These are phyloP conservation scores for Aegilops bicornis DNA, from an alignment of 176 grass and related monocot species.

Conservation along the genomic window DNA sequence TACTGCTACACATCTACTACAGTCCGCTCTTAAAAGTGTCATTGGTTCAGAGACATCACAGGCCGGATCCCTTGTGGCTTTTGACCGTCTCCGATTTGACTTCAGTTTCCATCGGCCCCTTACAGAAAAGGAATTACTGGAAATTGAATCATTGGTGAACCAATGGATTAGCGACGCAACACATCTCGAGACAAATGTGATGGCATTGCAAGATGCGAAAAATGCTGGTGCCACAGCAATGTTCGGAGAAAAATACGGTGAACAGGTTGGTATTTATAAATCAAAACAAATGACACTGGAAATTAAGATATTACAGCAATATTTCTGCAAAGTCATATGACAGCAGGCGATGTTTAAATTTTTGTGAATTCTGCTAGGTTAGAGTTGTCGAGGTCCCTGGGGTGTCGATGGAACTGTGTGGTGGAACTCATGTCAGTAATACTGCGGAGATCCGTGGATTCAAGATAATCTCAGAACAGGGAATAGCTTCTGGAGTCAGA, in stretches of 20 bases:
- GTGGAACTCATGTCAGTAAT: conserved; percentile 93
- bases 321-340: conserved; percentile 13
- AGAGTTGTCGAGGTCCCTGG: conserved; percentile 95
- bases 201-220: conserved; percentile 91
- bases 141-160: conserved; percentile 86
- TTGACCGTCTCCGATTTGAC: conserved; percentile 94
- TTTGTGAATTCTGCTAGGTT: conserved; percentile 50
- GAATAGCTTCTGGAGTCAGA: conserved; percentile 94
- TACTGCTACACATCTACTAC: conserved; percentile 96
- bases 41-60: conserved; percentile 91
- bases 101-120: conserved; percentile 90
- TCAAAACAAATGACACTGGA: not conserved
- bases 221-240: conserved; percentile 90
- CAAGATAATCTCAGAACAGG: conserved; percentile 93
- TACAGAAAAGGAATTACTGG: conserved; percentile 63
- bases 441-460: conserved; percentile 91
- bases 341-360: not conserved
- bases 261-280: conserved; percentile 53
- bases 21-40: conserved; percentile 78
- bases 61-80: conserved; percentile 91
- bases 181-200: conserved; percentile 81
- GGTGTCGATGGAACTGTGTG: conserved; percentile 94
- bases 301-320: not conserved
- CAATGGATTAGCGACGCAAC: conserved; percentile 69
- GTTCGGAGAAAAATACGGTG: conserved; percentile 97